Base-by-base conservation (phyloP, 257 asterid genomes). In the Solanum chiquidenum region DNA sequence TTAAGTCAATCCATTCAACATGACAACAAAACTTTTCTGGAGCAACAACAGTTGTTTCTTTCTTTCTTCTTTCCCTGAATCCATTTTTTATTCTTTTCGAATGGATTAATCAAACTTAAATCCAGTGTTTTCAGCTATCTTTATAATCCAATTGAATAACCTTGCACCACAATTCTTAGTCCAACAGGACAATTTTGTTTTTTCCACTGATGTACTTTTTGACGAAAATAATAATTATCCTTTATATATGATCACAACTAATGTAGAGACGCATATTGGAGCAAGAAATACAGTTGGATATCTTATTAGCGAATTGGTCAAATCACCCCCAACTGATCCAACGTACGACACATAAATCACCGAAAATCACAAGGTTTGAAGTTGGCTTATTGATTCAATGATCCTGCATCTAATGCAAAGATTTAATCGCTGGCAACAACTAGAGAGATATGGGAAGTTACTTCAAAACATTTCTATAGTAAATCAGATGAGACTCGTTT, bases 331-430 rank as follows among this genome's bases (percentile, higher is more conserved):
- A 37, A 31, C 49, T 11, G 44, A 4, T 7, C 13, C 14, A 83
- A 88, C 27, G 46, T 72, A 75, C 20, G 9, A 44, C 64, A 38
- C 42, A 52, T 33, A 52, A 82, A 58, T 87, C 27, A 60, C 25
- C 0, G 84, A 88, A 34, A 86, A 74, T 76, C 72, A 85, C 4
- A 75, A n/a, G 21, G 86, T 88, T 34, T n/a, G 20, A 84, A 84
- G 86, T 58, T 76, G 88, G 83, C 62, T 88, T 1, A 64, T 86
- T 62, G 85, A 86, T 27, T 88, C 69, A 35, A 89, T 86, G 60
- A 80, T 64, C 71, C 62, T 84, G 4, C 29, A 49, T 20, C 13
- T 83, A 21, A 87, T 83, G 84, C 74, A 82, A 29, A 37, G 77
- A 13, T 86, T 86, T 12, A 83, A 86, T 40, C 40, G 49, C 14